A percentile compares a stretch with the other conserved stretches of the same genome.
Evolutionary conservation across 1,284 basidiomycete genomes (phyloP).

Genomic region (Cutaneotrichosporon cyanovorans): DNA sequence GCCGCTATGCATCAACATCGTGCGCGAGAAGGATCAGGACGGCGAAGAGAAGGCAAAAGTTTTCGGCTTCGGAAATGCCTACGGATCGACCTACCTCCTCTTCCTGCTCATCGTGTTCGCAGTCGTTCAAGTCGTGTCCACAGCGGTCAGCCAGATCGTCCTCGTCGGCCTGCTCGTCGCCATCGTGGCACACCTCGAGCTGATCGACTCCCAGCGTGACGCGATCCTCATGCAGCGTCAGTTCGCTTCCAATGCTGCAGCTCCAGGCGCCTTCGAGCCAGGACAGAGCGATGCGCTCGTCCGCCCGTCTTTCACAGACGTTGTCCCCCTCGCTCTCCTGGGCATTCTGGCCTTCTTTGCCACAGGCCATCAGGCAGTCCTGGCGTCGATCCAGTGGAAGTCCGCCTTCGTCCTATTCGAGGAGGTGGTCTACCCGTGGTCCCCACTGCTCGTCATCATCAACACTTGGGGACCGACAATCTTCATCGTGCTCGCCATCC

Average conservation of each 20-base stretch:
- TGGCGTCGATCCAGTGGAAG: conserved; percentile 94
- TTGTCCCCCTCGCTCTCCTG: conserved; percentile 66
- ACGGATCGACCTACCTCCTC: conserved; percentile 77
- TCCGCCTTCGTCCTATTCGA: conserved; percentile 71
- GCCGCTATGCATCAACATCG: conserved; percentile 65
- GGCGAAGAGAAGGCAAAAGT: conserved; percentile 55
- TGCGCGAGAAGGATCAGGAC: conserved; percentile 39
- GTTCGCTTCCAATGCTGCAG: conserved; percentile 24
- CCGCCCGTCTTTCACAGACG: conserved; percentile 58
- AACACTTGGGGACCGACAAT: conserved; percentile 73
- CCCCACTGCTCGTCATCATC: conserved; percentile 66
- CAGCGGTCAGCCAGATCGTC: conserved; percentile 74
- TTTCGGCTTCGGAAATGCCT: conserved; percentile 81
- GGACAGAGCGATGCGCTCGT: conserved; percentile 44
- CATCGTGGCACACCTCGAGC: conserved; percentile 64
- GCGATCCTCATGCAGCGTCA: conserved; percentile 50
- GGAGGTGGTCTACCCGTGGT: conserved; percentile 63
- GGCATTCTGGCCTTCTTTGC: conserved; percentile 69
- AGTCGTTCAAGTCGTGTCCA: conserved; percentile 59
- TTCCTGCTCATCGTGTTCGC: conserved; percentile 64
- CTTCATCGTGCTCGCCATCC: conserved; percentile 58
- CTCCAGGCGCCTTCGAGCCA: conserved; percentile 43
- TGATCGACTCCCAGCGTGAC: conserved; percentile 71
- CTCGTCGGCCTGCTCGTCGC: conserved; percentile 59
- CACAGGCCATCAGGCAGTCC: conserved; percentile 85